These are phyloP conservation scores for Mycena amicta DNA, from an alignment of 768 basidiomycete genomes.

Conservation along the genomic window DNA sequence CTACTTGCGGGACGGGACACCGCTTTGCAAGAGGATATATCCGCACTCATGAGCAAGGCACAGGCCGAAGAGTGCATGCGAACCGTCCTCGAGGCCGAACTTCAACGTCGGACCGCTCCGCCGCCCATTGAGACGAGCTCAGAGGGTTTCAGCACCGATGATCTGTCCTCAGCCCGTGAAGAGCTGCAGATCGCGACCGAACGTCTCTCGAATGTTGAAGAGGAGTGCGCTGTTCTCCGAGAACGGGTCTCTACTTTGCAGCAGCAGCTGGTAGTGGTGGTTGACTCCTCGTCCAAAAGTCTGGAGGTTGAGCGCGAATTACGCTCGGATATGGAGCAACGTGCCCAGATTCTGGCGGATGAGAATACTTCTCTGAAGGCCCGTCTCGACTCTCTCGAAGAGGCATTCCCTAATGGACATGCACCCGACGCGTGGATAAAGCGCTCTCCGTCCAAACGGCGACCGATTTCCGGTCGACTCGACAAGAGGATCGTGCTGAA, in stretches of 20 bases:
- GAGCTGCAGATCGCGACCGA: conserved; percentile 25
- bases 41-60: conserved; percentile 26
- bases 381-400: conserved; percentile 11
- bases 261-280: conserved; percentile 23
- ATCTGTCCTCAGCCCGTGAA: conserved; percentile 26
- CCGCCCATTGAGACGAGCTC: background rate
- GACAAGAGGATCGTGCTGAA: conserved; percentile 11
- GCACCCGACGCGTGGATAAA: conserved; percentile 14
- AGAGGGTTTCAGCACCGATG: background rate
- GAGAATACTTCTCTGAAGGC: conserved; percentile 22
- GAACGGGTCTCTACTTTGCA: conserved; percentile 24
- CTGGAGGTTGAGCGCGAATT: conserved; percentile 29
- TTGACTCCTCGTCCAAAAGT: conserved; percentile 29
- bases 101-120: conserved; percentile 15
- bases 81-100: conserved; percentile 23
- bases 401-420: conserved; percentile 9
- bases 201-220: conserved; percentile 22
- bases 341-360: conserved; percentile 17
- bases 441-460: conserved; percentile 19
- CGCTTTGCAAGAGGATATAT: conserved; percentile 26
- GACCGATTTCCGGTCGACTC: conserved; percentile 15
- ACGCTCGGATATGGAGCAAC: conserved; percentile 26
- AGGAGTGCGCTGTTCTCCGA: conserved; percentile 20
- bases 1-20: conserved; percentile 27
- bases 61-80: conserved; percentile 29